Evolutionary conservation across 371 early-diverging fungal genomes (phyloP).

Genomic region (Polyrhizophydium stewartii): DNA sequence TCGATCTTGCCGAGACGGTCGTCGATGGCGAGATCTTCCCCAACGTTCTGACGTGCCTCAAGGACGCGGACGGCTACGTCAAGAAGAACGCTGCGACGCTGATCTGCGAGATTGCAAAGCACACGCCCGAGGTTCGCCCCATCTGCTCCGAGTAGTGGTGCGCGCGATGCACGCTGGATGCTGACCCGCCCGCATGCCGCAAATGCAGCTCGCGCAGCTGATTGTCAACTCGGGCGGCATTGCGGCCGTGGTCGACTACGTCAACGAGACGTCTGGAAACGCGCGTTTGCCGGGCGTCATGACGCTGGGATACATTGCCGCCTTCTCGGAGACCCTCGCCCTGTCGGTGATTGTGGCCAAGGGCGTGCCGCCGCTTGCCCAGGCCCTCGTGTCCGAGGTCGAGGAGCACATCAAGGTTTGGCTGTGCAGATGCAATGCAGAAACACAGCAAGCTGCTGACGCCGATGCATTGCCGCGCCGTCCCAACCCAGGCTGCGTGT

Average conservation of each 20-base stretch:
- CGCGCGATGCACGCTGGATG: too few species aligned
- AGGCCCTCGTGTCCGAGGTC: slow-evolving; percentile 36
- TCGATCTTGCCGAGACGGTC: slow-evolving; percentile 52
- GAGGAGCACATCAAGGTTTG: slow-evolving; percentile 46
- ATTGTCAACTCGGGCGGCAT: slow-evolving; percentile 53
- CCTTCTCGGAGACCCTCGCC: slow-evolving; percentile 54
- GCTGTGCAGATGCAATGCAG: neutral
- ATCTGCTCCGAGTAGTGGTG: too few species aligned
- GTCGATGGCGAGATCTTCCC: slow-evolving; percentile 54
- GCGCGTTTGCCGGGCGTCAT: slow-evolving; percentile 50
- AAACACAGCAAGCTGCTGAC: neutral
- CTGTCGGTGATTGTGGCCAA: slow-evolving; percentile 49
- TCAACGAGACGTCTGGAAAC: slow-evolving; percentile 41
- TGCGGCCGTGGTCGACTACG: slow-evolving; percentile 53
- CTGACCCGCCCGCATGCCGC: too few species aligned
- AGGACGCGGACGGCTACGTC: slow-evolving; percentile 43
- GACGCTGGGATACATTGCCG: slow-evolving; percentile 53
- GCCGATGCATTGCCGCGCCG: too few species aligned
- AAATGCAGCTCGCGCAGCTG: slow-evolving; percentile 49
- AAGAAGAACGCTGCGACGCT: slow-evolving; percentile 47
- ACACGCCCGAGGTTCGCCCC: slow-evolving; percentile 52
- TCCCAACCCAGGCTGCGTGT: slow-evolving; percentile 36
- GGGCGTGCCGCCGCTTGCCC: slow-evolving; percentile 42
- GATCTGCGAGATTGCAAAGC: slow-evolving; percentile 54
- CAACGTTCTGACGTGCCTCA: slow-evolving; percentile 40